Conservation (phyloP, 2,329 filamentous ascomycete genomes). For the Leptographium galeiforme region DNA sequence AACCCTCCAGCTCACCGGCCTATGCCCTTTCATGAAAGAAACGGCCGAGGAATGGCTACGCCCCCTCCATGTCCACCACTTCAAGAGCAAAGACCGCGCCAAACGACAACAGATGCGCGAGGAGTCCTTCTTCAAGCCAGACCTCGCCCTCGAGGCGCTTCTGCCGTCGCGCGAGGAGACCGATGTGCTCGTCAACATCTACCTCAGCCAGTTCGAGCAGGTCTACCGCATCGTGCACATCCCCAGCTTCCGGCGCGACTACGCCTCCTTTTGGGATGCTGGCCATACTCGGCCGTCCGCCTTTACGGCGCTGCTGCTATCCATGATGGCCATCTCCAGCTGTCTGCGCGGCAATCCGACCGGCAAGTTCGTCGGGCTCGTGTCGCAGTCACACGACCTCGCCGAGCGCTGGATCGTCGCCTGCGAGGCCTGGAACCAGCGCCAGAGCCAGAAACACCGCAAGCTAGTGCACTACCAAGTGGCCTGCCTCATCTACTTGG, state of each 20-base stretch:
- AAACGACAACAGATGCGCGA: slow-evolving; percentile 40
- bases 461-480: slow-evolving; percentile 48
- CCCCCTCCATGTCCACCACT: slow-evolving; percentile 38
- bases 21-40: slow-evolving; percentile 49
- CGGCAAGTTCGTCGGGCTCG: slow-evolving; percentile 43
- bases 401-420: slow-evolving; percentile 44
- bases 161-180: slow-evolving; percentile 20
- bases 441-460: slow-evolving; percentile 48
- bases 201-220: slow-evolving; percentile 25
- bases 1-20: slow-evolving; percentile 28
- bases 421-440: slow-evolving; percentile 38
- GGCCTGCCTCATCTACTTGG: slow-evolving; percentile 44
- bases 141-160: slow-evolving; percentile 35
- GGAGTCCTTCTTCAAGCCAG: slow-evolving; percentile 31
- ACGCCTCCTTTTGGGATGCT: slow-evolving; percentile 40
- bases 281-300: slow-evolving; percentile 32
- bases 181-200: slow-evolving; percentile 20
- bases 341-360: slow-evolving; percentile 39
- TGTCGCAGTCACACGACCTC: slow-evolving; percentile 40
- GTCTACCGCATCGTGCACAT: slow-evolving; percentile 40
- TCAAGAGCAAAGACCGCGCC: slow-evolving; percentile 43
- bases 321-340: slow-evolving; percentile 46
- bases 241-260: slow-evolving; percentile 41
- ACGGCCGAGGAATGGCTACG: slow-evolving; percentile 48
- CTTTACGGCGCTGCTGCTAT: slow-evolving; percentile 44